Conservation (phyloP, 441 rosid genomes). For the Populus tomentosa region DNA sequence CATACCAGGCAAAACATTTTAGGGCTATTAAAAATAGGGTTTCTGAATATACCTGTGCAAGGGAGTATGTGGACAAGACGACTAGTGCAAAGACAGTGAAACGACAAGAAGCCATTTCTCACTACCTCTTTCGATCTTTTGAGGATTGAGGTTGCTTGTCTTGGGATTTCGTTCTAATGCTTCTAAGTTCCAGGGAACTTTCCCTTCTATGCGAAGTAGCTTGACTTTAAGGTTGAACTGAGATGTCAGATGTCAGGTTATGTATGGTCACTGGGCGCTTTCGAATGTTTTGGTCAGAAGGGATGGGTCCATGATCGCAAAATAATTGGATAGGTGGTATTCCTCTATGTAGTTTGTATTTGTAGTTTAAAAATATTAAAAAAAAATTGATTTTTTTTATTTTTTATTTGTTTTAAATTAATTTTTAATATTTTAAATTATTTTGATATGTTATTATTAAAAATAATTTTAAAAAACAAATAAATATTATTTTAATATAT, state of each 20-base stretch:
- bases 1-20: not conserved
- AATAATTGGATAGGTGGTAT: no score
- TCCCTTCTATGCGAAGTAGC: not conserved
- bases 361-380: no score
- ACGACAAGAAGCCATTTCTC: slow-evolving; percentile 23
- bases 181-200: not conserved
- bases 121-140: not conserved
- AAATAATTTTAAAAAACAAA: no score
- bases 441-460: no score
- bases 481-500: no score
- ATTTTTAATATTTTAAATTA: no score
- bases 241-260: not conserved
- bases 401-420: no score
- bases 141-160: not conserved
- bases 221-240: not conserved
- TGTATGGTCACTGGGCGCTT: no score
- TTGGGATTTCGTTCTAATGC: not conserved
- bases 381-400: no score
- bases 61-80: slow-evolving; percentile 11
- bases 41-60: slow-evolving; percentile 3
- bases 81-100: slow-evolving; percentile 19
- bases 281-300: not conserved
- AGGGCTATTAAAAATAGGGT: not conserved
- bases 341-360: no score
- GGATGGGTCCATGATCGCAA: not conserved